Conservation (phyloP, 352 stramenopile genomes). For the Pythium vanterpoolii region DNA sequence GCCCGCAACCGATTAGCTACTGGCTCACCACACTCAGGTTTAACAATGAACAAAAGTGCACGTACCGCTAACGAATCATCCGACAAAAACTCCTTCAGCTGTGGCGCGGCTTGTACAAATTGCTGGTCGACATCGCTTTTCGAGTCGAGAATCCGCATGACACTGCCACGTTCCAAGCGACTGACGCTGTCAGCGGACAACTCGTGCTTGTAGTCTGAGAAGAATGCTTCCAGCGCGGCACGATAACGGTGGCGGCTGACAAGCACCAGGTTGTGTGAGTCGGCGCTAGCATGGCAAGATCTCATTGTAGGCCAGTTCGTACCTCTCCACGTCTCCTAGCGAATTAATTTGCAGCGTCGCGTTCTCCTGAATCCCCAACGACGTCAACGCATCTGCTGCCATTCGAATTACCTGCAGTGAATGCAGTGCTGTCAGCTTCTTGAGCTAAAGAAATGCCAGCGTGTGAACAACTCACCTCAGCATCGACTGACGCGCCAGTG, state of each 20-base stretch:
- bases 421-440: neutral
- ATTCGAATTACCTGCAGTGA: slow-evolving; percentile 68
- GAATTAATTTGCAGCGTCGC: slow-evolving; percentile 77
- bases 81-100: slow-evolving; percentile 62
- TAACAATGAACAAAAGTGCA: neutral
- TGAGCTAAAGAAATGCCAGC: neutral
- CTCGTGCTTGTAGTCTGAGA: slow-evolving; percentile 54
- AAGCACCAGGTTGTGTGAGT: neutral
- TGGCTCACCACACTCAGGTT: neutral
- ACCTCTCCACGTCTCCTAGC: slow-evolving; percentile 80
- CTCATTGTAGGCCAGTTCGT: neutral
- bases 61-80: slow-evolving; percentile 45
- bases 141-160: slow-evolving; percentile 85
- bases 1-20: neutral
- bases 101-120: slow-evolving; percentile 62
- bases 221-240: slow-evolving; percentile 56
- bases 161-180: slow-evolving; percentile 73
- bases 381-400: slow-evolving; percentile 53
- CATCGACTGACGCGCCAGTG: slow-evolving; percentile 66
- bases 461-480: slow-evolving; percentile 40
- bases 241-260: slow-evolving; percentile 66
- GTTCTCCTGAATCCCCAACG: slow-evolving; percentile 57
- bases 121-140: slow-evolving; percentile 72
- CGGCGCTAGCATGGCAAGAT: no score
- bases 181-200: slow-evolving; percentile 75